Evolutionary conservation across 23 red algal species (phyloP).

Genomic region (Gracilaria vermiculophylla): DNA sequence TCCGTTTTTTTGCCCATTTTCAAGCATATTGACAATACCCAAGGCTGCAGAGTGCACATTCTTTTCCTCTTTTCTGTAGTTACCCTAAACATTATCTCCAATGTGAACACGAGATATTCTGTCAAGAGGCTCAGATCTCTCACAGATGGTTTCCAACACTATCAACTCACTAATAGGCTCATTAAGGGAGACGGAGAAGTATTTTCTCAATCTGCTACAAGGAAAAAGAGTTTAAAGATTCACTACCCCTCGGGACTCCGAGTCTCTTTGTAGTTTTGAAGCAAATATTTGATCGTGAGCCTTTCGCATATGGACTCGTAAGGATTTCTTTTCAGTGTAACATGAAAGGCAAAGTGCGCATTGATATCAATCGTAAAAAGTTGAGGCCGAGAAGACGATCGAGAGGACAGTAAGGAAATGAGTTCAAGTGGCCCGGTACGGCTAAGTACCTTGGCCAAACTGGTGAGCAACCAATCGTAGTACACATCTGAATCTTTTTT

Average conservation of each 20-base stretch:
- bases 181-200: background rate
- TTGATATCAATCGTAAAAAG: background rate
- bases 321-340: background rate
- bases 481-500: background rate
- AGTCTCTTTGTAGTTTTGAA: background rate
- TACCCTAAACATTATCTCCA: background rate
- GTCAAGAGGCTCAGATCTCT: background rate
- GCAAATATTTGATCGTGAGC: background rate
- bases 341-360: background rate
- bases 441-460: background rate
- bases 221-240: background rate
- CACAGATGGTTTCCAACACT: background rate
- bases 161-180: background rate
- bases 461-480: background rate
- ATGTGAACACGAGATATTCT: background rate
- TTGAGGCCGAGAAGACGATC: background rate
- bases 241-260: background rate
- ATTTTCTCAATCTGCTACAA: background rate
- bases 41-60: background rate
- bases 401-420: background rate
- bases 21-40: background rate
- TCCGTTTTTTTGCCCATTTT: background rate
- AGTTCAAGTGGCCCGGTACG: background rate
- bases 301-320: background rate
- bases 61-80: background rate